These are phyloP conservation scores for Brassica incana DNA, from an alignment of 345 rosid species.

Conservation along the genomic window DNA sequence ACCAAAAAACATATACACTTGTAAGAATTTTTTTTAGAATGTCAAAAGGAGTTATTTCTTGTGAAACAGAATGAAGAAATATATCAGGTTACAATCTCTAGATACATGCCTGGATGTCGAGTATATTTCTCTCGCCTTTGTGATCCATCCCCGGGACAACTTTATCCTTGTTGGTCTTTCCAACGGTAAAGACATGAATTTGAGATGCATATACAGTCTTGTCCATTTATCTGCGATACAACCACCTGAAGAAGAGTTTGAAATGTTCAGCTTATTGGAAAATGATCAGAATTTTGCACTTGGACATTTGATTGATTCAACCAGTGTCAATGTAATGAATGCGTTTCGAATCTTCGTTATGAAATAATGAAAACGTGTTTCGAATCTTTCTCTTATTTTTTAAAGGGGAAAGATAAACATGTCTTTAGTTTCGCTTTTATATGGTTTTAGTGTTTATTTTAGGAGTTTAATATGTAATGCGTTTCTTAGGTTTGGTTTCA, in stretches of 20 bases:
- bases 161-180: slow-evolving; percentile 42
- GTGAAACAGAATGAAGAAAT: not conserved
- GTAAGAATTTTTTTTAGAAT: not conserved
- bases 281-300: no score
- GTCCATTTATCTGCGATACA: slow-evolving; percentile 47
- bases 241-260: slow-evolving; percentile 12
- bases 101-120: slow-evolving; percentile 82
- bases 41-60: not conserved
- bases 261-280: not conserved
- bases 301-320: no score
- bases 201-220: slow-evolving; percentile 57
- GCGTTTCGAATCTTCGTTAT: no score
- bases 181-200: slow-evolving; percentile 68
- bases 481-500: no score
- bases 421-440: no score
- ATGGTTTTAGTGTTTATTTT: not conserved
- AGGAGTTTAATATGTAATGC: no score
- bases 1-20: not conserved
- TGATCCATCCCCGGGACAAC: slow-evolving; percentile 55
- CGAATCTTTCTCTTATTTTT: no score
- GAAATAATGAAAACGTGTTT: no score
- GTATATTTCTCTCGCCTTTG: slow-evolving; percentile 45
- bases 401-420: no score
- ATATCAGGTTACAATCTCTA: not conserved
- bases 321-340: no score